Conservation (phyloP, 78 protist species). For the Fonticula alba region DNA sequence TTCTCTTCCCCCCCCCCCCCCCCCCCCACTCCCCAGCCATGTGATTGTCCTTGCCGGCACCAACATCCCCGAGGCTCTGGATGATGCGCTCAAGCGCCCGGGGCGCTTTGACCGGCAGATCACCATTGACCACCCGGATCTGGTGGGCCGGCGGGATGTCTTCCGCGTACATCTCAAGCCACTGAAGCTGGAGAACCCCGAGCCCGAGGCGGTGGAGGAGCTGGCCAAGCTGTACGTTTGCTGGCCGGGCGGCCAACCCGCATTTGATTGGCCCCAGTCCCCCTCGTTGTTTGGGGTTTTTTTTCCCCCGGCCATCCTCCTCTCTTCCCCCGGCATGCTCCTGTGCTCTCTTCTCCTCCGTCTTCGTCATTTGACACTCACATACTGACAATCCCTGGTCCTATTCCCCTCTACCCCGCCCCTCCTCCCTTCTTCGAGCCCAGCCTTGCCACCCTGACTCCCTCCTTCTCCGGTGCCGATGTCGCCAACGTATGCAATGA, state of each 20-base stretch:
- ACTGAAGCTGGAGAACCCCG: constrained; percentile 1
- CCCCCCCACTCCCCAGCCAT: background rate
- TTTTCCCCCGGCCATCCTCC: background rate
- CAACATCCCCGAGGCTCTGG: constrained; percentile 59
- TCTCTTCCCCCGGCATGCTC: background rate
- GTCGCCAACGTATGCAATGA: constrained; percentile 85
- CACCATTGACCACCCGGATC: constrained; percentile 73
- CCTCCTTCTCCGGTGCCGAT: constrained; percentile 81
- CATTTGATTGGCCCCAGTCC: no score
- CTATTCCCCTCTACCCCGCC: no score
- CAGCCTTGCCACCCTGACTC: constrained; percentile 46
- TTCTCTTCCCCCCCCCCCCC: no score
- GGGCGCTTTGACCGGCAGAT: constrained; percentile 92
- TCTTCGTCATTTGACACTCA: background rate
- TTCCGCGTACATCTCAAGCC: constrained; percentile 72
- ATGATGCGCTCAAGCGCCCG: constrained; percentile 62
- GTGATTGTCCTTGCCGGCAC: constrained; percentile 63
- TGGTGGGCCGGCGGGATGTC: constrained; percentile 68
- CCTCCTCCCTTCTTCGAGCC: no score
- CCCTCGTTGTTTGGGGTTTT: background rate
- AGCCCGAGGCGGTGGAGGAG: constrained; percentile 19
- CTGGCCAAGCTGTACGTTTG: no score
- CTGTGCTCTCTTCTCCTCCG: background rate
- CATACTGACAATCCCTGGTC: background rate
- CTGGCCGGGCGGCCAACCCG: no score